These are phyloP conservation scores for Lactarius evosmus DNA, from an alignment of 768 basidiomycete species.

Conservation along the genomic window DNA sequence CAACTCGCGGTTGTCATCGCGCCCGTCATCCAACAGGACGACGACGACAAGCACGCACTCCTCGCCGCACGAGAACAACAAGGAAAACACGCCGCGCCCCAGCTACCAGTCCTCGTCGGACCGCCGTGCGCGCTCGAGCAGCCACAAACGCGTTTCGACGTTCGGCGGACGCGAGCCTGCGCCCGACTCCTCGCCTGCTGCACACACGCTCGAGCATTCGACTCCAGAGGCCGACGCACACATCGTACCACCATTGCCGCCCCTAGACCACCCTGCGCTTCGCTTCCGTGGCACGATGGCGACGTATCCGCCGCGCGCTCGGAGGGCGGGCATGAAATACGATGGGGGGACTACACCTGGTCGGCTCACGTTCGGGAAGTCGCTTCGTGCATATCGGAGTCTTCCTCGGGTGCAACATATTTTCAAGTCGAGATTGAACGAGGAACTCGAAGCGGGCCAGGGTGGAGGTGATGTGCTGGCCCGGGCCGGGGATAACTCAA, in stretches of 20 bases:
- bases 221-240: slow-evolving; percentile 35
- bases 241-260: slow-evolving; percentile 51
- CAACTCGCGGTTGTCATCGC: slow-evolving; percentile 27
- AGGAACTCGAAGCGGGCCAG: slow-evolving; percentile 7
- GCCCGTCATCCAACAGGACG: slow-evolving; percentile 24
- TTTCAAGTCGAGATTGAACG: slow-evolving; percentile 26
- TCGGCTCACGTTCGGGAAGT: slow-evolving; percentile 30
- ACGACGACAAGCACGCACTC: slow-evolving; percentile 32
- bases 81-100: slow-evolving; percentile 15
- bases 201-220: slow-evolving; percentile 40
- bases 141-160: slow-evolving; percentile 29
- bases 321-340: slow-evolving; percentile 22
- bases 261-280: slow-evolving; percentile 42
- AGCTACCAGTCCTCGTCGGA: slow-evolving; percentile 31
- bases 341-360: slow-evolving; percentile 12
- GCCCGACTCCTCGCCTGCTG: slow-evolving; percentile 36
- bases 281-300: slow-evolving; percentile 3
- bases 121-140: slow-evolving; percentile 26
- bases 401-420: slow-evolving; percentile 32
- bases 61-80: slow-evolving; percentile 34
- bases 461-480: background rate
- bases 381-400: slow-evolving; percentile 34
- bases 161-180: slow-evolving; percentile 30
- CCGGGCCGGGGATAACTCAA: background rate
- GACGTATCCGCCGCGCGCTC: slow-evolving; percentile 30